Base-by-base conservation (phyloP, 805 yeast species). In the Pichia deserticola region DNA sequence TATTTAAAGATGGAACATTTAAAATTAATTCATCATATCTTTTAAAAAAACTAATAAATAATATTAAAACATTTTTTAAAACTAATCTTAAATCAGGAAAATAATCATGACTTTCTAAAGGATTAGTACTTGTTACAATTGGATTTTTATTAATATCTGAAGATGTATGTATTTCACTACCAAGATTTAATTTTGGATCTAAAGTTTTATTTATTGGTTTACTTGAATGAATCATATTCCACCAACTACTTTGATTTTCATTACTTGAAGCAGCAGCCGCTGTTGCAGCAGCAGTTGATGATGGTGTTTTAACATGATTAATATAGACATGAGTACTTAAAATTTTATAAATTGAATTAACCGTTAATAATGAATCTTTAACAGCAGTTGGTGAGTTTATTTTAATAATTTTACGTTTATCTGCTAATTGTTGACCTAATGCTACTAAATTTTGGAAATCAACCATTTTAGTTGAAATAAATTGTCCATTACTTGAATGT, bases 1-100 rank as follows among this genome's bases (percentile, higher is more conserved):
- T 30, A 13, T 33, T 35, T 9, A 32, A 27, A 5, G 40, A 27
- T 3, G 27, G 8, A 3, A 15, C 36, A 8, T 7, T n/a, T 1
- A 5, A 20, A 5, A 45, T 13, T 10, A 42, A n/a, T 12, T 41
- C 42, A 15, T 51, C 51, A 29, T 49, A 48, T 20, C 51, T 46
- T 30, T 52, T 54, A 35, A 64, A 52, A 45, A 59, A 61, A 34
- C 56, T 55, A 15, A 63, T 56, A 34, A 61, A 48, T 20, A 63
- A 52, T 3, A 62, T 48, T 36, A 64, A 51, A 5, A 63, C 60
- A 52, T 64, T 63, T 42, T 64, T 64, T 38, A 63, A 50, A 2
- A 61, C 60, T 25, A 61, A 48, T n/a, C 66, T 47, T 33, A 63
- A 40, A 48, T 64, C 66, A 0, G 68, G 68, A 40, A 58, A 47